Evolutionary conservation across 345 rosid species (phyloP).

Genomic region (Lepidium didymum): DNA sequence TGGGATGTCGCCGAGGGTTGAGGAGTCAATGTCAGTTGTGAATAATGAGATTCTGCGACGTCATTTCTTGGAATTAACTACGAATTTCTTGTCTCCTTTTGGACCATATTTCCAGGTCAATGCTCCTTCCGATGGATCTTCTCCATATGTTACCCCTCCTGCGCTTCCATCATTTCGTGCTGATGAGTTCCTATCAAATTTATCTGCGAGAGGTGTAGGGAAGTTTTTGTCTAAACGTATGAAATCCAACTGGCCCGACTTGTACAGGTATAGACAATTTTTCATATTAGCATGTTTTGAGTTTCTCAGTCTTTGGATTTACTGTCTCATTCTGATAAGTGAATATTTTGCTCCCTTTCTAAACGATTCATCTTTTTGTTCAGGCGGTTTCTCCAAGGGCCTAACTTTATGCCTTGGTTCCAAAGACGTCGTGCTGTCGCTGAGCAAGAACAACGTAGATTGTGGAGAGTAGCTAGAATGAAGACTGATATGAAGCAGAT

Average conservation of each 20-base stretch:
- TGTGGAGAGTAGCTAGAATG: conserved; percentile 88
- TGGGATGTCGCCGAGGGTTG: conserved; percentile 90
- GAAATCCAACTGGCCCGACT: conserved; percentile 95
- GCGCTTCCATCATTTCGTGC: conserved; percentile 52
- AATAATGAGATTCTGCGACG: conserved; percentile 91
- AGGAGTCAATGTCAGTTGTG: conserved; percentile 98
- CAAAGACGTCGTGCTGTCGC: conserved; percentile 70
- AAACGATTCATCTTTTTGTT: conserved; percentile 14
- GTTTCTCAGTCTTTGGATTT: conserved; percentile 1
- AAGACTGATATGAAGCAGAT: conserved; percentile 60
- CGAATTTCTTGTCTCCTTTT: conserved; percentile 94
- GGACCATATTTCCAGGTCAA: conserved; percentile 79
- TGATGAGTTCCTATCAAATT: conserved; percentile 72
- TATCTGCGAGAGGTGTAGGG: conserved; percentile 85
- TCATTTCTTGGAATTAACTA: conserved; percentile 95
- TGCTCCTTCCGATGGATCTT: conserved; percentile 81
- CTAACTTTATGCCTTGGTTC: conserved; percentile 94
- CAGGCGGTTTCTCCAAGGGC: conserved; percentile 89
- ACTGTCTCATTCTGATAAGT: neutral
- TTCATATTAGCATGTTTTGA: neutral
- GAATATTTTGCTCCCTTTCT: conserved; percentile 1
- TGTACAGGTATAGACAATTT: conserved; percentile 55
- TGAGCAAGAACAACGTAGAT: conserved; percentile 76
- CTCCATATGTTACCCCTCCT: conserved; percentile 90
- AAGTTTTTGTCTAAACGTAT: conserved; percentile 88